These are phyloP conservation scores for Claviceps spartinae DNA, from an alignment of 2,329 filamentous ascomycete genomes.

Conservation along the genomic window DNA sequence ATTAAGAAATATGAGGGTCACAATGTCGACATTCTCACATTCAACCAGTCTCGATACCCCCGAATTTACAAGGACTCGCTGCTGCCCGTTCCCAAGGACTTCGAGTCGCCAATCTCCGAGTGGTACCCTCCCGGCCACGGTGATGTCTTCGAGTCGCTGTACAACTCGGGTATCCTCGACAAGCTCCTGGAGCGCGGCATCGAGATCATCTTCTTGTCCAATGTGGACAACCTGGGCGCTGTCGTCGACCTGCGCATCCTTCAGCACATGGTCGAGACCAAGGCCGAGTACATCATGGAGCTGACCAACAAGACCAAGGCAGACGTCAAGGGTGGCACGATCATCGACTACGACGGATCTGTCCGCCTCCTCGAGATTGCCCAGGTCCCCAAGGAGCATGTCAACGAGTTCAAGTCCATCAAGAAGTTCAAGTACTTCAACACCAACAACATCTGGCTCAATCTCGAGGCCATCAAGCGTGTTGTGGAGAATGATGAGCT, in stretches of 20 bases:
- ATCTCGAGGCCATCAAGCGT: constrained; percentile 92
- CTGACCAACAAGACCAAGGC: constrained; percentile 99
- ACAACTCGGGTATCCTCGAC: constrained; percentile 97
- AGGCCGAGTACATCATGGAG: constrained; percentile 99
- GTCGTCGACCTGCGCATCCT: constrained; percentile 96
- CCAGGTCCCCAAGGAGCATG: constrained; percentile 98
- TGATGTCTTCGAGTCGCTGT: constrained; percentile 98
- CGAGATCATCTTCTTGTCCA: constrained; percentile 97
- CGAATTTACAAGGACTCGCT: constrained; percentile 97
- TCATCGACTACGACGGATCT: constrained; percentile 97
- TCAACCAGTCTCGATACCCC: constrained; percentile 98
- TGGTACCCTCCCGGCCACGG: constrained; percentile 99
- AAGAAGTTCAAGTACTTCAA: constrained; percentile 99
- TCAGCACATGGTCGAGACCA: constrained; percentile 97
- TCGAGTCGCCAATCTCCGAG: constrained; percentile 77
- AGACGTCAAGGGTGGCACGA: constrained; percentile 99
- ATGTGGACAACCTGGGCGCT: constrained; percentile 95
- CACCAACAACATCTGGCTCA: constrained; percentile 99
- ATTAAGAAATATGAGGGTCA: constrained; percentile 99
- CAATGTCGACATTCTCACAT: constrained; percentile 98
- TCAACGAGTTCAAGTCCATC: constrained; percentile 99
- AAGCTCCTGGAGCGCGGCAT: constrained; percentile 90
- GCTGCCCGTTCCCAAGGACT: constrained; percentile 83
- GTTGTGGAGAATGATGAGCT: constrained; percentile 98
- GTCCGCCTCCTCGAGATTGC: constrained; percentile 96